phyloP scores from a whole-genome alignment of 2,329 filamentous ascomycete genomes.

The Trichoderma koningiopsis region DNA sequence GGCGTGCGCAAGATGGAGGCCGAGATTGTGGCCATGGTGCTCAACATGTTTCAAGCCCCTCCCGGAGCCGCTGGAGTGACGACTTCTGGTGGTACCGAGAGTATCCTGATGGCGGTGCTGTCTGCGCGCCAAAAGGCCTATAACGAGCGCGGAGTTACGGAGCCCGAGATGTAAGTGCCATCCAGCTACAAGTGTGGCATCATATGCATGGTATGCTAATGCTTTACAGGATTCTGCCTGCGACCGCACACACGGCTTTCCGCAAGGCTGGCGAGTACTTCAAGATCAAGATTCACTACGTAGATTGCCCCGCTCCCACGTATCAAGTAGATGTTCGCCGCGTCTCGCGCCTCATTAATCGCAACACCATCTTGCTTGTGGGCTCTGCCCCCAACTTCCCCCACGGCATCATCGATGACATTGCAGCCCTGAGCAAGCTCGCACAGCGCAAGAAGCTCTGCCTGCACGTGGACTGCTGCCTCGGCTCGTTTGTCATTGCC shows the following conservation, averaged over 20 bases:
- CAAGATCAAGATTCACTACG: slow-evolving; percentile 90
- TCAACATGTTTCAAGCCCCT: slow-evolving; percentile 86
- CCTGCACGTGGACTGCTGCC: slow-evolving; percentile 95
- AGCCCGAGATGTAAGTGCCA: slow-evolving; percentile 82
- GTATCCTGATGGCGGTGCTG: slow-evolving; percentile 93
- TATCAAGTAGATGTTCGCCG: slow-evolving; percentile 82
- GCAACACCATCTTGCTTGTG: slow-evolving; percentile 90
- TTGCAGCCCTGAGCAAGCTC: slow-evolving; percentile 78
- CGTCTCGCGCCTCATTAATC: slow-evolving; percentile 84
- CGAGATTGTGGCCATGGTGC: slow-evolving; percentile 93
- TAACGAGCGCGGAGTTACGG: slow-evolving; percentile 79
- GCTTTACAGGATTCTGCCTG: slow-evolving; percentile 77
- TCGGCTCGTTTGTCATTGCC: slow-evolving; percentile 92
- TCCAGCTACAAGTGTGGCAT: not conserved
- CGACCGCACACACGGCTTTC: slow-evolving; percentile 95
- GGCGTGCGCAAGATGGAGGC: slow-evolving; percentile 99
- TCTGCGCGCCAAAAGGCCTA: slow-evolving; percentile 88
- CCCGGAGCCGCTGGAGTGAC: slow-evolving; percentile 83
- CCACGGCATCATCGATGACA: slow-evolving; percentile 97
- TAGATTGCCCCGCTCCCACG: slow-evolving; percentile 78
- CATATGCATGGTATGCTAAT: not conserved
- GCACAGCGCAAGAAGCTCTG: slow-evolving; percentile 79
- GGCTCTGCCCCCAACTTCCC: slow-evolving; percentile 97
- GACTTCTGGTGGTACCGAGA: slow-evolving; percentile 92
- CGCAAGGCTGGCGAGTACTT: slow-evolving; percentile 95